Percentiles rank a stretch among this genome's conserved stretches.
Evolutionary conservation across 257 asterid species (phyloP).

Genomic region (Fraxinus cuspidata): DNA sequence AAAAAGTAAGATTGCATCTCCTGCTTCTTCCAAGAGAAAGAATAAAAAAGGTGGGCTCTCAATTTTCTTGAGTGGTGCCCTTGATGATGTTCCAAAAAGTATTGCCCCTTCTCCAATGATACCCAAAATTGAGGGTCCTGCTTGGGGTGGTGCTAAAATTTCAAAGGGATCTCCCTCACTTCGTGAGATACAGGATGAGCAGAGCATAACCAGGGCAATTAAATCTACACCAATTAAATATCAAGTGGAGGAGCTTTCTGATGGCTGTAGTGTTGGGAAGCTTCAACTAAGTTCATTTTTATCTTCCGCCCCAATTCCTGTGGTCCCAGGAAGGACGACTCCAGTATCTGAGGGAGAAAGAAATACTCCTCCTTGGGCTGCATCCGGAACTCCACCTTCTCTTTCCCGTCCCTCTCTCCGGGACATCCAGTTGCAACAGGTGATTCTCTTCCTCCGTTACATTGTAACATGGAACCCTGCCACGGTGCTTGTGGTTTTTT

Average conservation of each 20-base stretch:
- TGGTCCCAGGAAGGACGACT: conserved; percentile 44
- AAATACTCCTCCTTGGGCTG: conserved; percentile 92
- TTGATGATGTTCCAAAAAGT: conserved; percentile 70
- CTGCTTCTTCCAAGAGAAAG: conserved; percentile 69
- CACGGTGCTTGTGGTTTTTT: neutral
- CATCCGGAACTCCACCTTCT: conserved; percentile 84
- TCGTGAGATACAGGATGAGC: conserved; percentile 85
- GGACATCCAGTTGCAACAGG: conserved; percentile 96
- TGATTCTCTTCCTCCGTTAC: conserved; percentile 20
- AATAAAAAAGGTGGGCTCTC: conserved; percentile 91
- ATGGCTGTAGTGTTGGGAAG: conserved; percentile 43
- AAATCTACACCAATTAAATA: conserved; percentile 44
- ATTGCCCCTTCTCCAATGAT: conserved; percentile 49
- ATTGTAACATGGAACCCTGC: neutral
- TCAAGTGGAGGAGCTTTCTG: conserved; percentile 44
- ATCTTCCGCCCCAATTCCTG: conserved; percentile 63
- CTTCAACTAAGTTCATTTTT: conserved; percentile 58
- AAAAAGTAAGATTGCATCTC: conserved; percentile 33
- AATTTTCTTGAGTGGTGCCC: conserved; percentile 92
- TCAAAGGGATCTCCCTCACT: conserved; percentile 61
- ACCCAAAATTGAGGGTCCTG: conserved; percentile 79
- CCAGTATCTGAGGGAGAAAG: conserved; percentile 63
- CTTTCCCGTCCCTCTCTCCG: conserved; percentile 83
- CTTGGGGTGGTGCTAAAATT: conserved; percentile 92
- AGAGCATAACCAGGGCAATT: conserved; percentile 58